phyloP scores from a whole-genome alignment of 805 yeast species.

The Saccharomycopsis sp. region DNA sequence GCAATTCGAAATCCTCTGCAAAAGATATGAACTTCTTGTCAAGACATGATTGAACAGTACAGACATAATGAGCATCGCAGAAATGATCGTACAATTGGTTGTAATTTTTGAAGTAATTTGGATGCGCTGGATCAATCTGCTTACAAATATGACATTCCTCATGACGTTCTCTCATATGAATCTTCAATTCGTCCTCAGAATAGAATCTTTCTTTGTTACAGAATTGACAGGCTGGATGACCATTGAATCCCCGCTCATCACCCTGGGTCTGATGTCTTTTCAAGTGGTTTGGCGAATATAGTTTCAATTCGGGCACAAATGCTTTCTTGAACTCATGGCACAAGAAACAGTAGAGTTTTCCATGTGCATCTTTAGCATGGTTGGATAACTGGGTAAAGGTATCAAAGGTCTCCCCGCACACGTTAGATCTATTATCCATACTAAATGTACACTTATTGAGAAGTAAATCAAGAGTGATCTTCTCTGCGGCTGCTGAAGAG shows the following conservation, averaged over 20 bases:
- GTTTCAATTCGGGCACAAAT: slow-evolving; percentile 62
- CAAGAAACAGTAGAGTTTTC: slow-evolving; percentile 58
- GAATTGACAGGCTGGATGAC: slow-evolving; percentile 85
- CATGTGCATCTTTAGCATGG: slow-evolving; percentile 63
- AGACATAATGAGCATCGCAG: slow-evolving; percentile 62
- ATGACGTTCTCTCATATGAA: slow-evolving; percentile 78
- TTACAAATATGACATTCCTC: slow-evolving; percentile 83
- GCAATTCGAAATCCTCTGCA: slow-evolving; percentile 74
- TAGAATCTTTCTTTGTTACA: slow-evolving; percentile 73
- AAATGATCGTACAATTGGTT: slow-evolving; percentile 73
- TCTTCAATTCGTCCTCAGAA: slow-evolving; percentile 77
- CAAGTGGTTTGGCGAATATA: slow-evolving; percentile 56
- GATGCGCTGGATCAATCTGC: slow-evolving; percentile 49
- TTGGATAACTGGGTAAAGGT: slow-evolving; percentile 53
- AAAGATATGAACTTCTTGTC: slow-evolving; percentile 92
- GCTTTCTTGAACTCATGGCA: slow-evolving; percentile 75
- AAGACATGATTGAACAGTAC: slow-evolving; percentile 69
- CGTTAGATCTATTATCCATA: slow-evolving; percentile 20
- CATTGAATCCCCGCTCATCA: slow-evolving; percentile 68
- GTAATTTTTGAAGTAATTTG: slow-evolving; percentile 75
- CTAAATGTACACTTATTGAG: slow-evolving; percentile 53
- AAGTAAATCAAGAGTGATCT: slow-evolving; percentile 45
- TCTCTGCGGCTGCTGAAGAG: slow-evolving; percentile 44
- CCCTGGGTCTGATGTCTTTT: slow-evolving; percentile 68
- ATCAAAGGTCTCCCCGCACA: slow-evolving; percentile 34